A percentile compares a stretch with the other conserved stretches of the same genome.
These are phyloP conservation scores for Coleophoma cylindrospora DNA, from an alignment of 2,329 filamentous ascomycete genomes.

Conservation along the genomic window DNA sequence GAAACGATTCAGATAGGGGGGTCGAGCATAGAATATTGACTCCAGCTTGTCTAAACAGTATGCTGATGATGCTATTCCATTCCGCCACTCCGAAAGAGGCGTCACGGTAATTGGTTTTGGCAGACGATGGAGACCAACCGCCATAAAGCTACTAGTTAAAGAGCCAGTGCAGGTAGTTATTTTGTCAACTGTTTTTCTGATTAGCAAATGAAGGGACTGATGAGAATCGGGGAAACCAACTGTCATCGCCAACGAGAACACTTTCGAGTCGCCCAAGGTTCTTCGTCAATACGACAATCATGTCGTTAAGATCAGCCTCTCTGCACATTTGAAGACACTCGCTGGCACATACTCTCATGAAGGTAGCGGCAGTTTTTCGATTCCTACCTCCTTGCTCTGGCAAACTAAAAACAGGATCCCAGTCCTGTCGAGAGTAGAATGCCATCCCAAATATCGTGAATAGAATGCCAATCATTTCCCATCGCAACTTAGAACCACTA, in stretches of 20 bases:
- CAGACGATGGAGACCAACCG: conserved; percentile 2
- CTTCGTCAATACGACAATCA: conserved; percentile 2
- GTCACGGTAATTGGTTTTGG: background rate
- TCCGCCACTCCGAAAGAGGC: background rate
- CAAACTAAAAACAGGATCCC: conserved; percentile 3
- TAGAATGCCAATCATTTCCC: conserved; percentile 6
- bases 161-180: background rate
- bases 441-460: conserved; percentile 4
- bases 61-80: background rate
- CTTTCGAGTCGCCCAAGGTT: conserved; percentile 3
- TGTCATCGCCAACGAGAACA: conserved; percentile 2
- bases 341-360: conserved; percentile 4
- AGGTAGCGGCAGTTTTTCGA: background rate
- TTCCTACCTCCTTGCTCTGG: background rate
- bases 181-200: background rate
- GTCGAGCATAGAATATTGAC: conserved; percentile 1
- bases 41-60: conserved; percentile 2
- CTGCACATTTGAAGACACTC: conserved; percentile 1
- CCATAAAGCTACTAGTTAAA: background rate
- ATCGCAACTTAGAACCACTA: conserved; percentile 3
- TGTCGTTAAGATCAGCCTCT: conserved; percentile 3
- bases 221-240: background rate
- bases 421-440: background rate
- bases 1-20: background rate
- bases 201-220: background rate